These are phyloP conservation scores for Talaromyces sp. DNA, from an alignment of 2,329 filamentous ascomycete genomes.

Conservation along the genomic window DNA sequence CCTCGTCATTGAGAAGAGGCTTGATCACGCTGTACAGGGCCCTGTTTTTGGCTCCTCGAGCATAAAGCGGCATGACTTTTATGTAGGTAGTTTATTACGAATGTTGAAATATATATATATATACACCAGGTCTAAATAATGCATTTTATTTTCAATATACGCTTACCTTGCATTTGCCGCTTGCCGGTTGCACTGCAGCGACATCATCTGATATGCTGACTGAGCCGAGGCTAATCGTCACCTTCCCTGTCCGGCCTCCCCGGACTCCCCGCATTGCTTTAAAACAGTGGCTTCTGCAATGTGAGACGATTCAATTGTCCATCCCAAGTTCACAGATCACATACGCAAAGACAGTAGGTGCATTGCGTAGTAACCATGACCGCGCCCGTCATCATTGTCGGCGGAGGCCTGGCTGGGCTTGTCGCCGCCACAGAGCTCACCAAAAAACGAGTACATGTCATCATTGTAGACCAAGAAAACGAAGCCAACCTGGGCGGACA, in stretches of 20 bases:
- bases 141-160: too few species aligned
- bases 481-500: slow-evolving; percentile 55
- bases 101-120: too few species aligned
- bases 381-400: slow-evolving; percentile 21
- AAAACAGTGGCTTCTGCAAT: background rate
- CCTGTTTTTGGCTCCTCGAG: too few species aligned
- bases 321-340: background rate
- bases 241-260: background rate
- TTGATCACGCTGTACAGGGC: too few species aligned
- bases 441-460: slow-evolving; percentile 19
- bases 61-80: too few species aligned
- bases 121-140: too few species aligned
- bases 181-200: background rate
- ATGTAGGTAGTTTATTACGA: too few species aligned
- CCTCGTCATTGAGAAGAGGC: too few species aligned
- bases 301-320: background rate
- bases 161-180: background rate
- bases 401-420: slow-evolving; percentile 26
- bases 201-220: background rate
- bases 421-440: slow-evolving; percentile 27
- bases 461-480: slow-evolving; percentile 54
- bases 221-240: background rate
- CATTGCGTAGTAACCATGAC: background rate
- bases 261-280: background rate
- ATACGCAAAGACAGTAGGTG: background rate